A percentile compares a stretch with the other conserved stretches of the same genome.
Conservation (phyloP, 164 flowering plant genomes). For the Aristolochia californica region DNA sequence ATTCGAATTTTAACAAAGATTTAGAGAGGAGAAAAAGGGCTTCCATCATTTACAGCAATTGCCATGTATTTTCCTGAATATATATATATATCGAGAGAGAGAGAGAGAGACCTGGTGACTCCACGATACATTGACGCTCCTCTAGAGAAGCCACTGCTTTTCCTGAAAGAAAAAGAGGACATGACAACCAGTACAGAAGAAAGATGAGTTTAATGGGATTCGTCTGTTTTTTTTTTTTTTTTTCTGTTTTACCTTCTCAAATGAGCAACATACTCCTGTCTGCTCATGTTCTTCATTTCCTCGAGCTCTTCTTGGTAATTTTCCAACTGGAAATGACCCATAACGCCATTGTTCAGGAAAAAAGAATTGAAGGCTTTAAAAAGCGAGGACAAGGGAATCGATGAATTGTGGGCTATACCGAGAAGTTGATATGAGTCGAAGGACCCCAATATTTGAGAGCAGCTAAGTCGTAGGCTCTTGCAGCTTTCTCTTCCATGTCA, state of each 20-base stretch:
- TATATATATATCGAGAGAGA: too few species aligned
- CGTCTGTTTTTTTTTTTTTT: too few species aligned
- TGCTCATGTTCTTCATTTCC: conserved; percentile 88
- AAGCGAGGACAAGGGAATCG: not conserved
- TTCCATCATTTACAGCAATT: too few species aligned
- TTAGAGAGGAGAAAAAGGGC: not conserved
- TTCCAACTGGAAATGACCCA: too few species aligned
- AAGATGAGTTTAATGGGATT: too few species aligned
- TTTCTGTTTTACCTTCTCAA: conserved; percentile 48
- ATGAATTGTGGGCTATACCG: too few species aligned
- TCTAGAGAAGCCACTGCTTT: conserved; percentile 87
- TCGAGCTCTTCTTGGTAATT: conserved; percentile 58
- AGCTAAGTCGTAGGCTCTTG: conserved; percentile 85
- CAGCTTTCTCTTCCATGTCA: conserved; percentile 92
- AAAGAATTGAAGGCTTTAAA: not conserved
- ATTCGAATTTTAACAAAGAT: not conserved
- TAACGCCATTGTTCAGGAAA: not conserved
- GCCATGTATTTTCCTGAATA: too few species aligned
- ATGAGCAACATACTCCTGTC: conserved; percentile 83
- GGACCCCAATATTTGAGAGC: conserved; percentile 94
- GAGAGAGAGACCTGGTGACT: conserved; percentile 60
- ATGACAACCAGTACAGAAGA: too few species aligned
- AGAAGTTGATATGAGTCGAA: conserved; percentile 69
- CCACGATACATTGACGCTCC: conserved; percentile 95
- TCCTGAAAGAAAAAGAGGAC: conserved; percentile 32